Evolutionary conservation across 1,284 basidiomycete species (phyloP), one percentile per base, ranked within the genome.

Genomic region (Malassezia brasiliensis): DNA sequence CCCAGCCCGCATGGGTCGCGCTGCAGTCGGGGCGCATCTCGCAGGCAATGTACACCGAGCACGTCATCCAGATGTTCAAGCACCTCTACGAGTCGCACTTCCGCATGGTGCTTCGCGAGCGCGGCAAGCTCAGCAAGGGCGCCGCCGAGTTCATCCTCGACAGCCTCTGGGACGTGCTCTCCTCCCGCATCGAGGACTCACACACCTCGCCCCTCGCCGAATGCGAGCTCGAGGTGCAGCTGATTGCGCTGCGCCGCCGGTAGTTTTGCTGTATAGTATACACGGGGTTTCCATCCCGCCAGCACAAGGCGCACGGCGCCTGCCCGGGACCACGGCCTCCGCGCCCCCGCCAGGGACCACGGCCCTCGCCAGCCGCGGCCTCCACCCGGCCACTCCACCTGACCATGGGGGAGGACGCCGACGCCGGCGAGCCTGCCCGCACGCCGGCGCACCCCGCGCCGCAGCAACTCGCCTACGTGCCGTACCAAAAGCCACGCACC

Each of bases 61-160:
- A 76, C 57, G 55, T 69, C 54, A 53, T 70, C 35, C 61, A 70
- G 57, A 69, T 77, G 30, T 69, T 76, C 62, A 76, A 75, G 61
- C 74, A 75, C 47, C 61, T 77, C n/a, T 77, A 75, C 66, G 76
- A 77, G 53, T 59, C 62, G 34, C 75, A 76, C 54, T 74, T 76
- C 61, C 64, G 76, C 1, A 50, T 53, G n/a, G 64, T 76, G 34
- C 60, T 77, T 28, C 64, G 69, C 10, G 75, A 76, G 34, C 62
- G 67, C 40, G 74, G 69, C 19, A 70, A 72, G 50, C 62, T 76
- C 17, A 70, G 67, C 55, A 67, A 76, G 22, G 75, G 74, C 15
- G 69, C 75, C 3, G 65, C 67, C 37, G 76, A 77, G 48, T 76
- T 73, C 53, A 63, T 75, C 9, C 62, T 77, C 37, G 76, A 77